Percentiles rank a stretch among this genome's conserved stretches.
Evolutionary conservation across 306 rosid species (phyloP).

Genomic region (Vigna radiata): DNA sequence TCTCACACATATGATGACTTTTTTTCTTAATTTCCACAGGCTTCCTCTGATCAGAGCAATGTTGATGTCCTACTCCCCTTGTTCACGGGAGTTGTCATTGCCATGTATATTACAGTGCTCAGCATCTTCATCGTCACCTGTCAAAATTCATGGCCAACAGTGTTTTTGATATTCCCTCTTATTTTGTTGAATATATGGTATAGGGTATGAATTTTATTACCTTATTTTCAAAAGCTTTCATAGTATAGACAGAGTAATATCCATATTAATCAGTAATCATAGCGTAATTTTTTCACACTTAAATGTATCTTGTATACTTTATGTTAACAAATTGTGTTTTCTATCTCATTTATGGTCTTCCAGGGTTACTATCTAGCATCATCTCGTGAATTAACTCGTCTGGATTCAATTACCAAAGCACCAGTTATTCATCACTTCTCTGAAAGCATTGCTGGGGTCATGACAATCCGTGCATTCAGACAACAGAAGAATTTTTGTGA

Average conservation of each 20-base stretch:
- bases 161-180: conserved; percentile 72
- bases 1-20: conserved; percentile 3
- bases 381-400: conserved; percentile 80
- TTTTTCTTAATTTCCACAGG: conserved; percentile 46
- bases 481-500: conserved; percentile 54
- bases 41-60: conserved; percentile 80
- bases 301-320: not conserved
- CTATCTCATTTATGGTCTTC: not conserved
- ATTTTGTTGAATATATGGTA: conserved; percentile 78
- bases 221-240: conserved; percentile 2
- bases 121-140: conserved; percentile 66
- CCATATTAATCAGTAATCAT: not conserved
- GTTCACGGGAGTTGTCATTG: conserved; percentile 37
- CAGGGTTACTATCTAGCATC: conserved; percentile 76
- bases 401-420: conserved; percentile 83
- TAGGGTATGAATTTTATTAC: conserved; percentile 59
- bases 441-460: conserved; percentile 80
- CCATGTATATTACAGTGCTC: conserved; percentile 67
- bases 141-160: conserved; percentile 84
- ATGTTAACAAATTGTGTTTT: conserved; percentile 14
- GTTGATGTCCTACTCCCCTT: conserved; percentile 70
- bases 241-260: not conserved
- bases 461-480: conserved; percentile 77
- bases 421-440: conserved; percentile 87
- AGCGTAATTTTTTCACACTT: conserved; percentile 10